Evolutionary conservation across 768 basidiomycete genomes (phyloP), one percentile per base, ranked within the genome.

Genomic region (Polyporus arcularius): DNA sequence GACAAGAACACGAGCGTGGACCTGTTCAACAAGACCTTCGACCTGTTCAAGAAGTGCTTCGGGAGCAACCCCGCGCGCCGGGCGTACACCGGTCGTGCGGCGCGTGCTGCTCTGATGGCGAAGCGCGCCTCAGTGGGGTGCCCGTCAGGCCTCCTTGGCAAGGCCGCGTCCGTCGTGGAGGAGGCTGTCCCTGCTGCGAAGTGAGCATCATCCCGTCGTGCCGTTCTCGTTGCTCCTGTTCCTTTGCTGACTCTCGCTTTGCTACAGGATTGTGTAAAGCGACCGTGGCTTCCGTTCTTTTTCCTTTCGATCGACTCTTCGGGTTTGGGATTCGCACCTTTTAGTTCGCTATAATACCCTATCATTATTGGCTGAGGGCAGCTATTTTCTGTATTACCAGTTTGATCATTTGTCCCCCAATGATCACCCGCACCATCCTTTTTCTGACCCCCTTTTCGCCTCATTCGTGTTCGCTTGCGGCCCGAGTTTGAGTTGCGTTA

Each of bases 21-120:
- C 0, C 57, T 71, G 32, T 70, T 64, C 60, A 50, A 42, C 31
- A 67, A 68, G 60, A 64, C 43, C 18, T 68, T 68, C 46, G 66
- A 68, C 43, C 54, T 71, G 14, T 71, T 68, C 64, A 55, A 67
- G 65, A 66, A 66, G 62, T 66, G 65, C 58, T 66, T 66, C 61
- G 61, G 65, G n/a, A 48, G n/a, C 57, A 52, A 21, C 53, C 40
- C 42, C 16, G 57, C 57, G 28, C 62, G 62, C 39, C 47, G 62
- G 28, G 57, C 62, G 15, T 56, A 56, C 50, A 59, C 57, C 11
- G 57, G 57, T n/a, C 53, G 54, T 12, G 32, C 57, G 4, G 49
- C 40, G 26, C 48, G 40, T 28, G 62, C 57, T 1, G 46, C 28
- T n/a, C 53, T 58, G 26, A 4, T 55, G 6, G 41, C 47, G 35